Percentiles rank a stretch among this genome's conserved stretches.
These are phyloP conservation scores for Zygosaccharomyces pseudobailii DNA, from an alignment of 1,139 yeast species.

Conservation along the genomic window DNA sequence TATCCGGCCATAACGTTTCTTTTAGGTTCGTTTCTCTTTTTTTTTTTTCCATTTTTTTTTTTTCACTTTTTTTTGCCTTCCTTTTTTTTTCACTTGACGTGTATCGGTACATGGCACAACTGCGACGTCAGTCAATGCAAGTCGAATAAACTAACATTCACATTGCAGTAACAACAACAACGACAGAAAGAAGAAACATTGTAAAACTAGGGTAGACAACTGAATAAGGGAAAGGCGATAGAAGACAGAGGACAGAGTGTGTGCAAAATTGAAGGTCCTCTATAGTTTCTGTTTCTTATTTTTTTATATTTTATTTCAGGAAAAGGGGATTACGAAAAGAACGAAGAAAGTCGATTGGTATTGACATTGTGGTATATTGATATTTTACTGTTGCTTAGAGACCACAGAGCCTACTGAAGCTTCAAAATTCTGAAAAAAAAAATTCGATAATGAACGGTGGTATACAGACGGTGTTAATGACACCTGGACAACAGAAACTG, in stretches of 20 bases:
- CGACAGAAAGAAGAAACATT: background rate
- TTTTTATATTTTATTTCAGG: background rate
- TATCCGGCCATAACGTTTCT: background rate
- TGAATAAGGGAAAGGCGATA: background rate
- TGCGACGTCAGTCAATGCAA: background rate
- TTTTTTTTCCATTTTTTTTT: background rate
- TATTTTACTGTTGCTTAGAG: background rate
- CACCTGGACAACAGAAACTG: constrained; percentile 11
- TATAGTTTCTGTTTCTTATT: background rate
- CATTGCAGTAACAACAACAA: background rate
- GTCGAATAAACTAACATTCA: background rate
- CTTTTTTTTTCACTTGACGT: background rate
- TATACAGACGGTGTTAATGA: constrained; percentile 11
- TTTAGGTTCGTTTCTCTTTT: background rate
- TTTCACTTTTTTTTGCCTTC: background rate
- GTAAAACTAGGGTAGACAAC: background rate
- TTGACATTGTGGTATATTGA: background rate
- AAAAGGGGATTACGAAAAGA: background rate
- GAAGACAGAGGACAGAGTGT: background rate
- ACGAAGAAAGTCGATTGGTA: background rate
- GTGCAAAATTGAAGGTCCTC: background rate
- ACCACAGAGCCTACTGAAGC: background rate
- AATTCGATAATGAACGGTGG: constrained; percentile 5
- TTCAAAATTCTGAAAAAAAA: background rate
- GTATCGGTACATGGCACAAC: background rate